Conservation (phyloP, 495 filamentous ascomycete genomes). For the Podospora appendiculata region DNA sequence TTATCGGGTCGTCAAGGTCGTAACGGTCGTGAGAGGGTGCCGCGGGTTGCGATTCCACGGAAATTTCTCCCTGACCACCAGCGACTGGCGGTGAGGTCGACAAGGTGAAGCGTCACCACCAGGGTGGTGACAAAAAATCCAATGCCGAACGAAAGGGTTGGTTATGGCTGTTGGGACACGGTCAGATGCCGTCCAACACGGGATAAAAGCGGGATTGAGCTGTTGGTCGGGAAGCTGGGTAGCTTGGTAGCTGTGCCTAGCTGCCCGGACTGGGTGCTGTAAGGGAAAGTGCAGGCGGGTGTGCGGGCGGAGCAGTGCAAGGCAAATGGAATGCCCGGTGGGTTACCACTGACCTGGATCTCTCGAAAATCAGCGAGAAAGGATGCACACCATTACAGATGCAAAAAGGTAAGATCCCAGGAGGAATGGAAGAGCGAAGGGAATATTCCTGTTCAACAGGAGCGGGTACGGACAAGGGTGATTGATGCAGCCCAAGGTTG, state of each 20-base stretch:
- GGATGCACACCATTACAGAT: constrained; percentile 9
- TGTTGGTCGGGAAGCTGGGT: background rate
- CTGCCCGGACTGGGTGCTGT: too few species aligned
- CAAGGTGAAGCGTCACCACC: constrained; percentile 41
- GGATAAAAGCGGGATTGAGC: background rate
- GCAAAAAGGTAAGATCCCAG: constrained; percentile 3
- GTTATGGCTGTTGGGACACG: constrained; percentile 3
- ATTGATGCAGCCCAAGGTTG: constrained; percentile 2
- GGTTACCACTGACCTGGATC: constrained; percentile 7
- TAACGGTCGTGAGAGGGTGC: constrained; percentile 32
- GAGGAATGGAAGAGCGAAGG: constrained; percentile 6
- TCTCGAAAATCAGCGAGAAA: constrained; percentile 3
- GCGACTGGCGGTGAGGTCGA: constrained; percentile 28
- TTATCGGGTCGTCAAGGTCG: constrained; percentile 34
- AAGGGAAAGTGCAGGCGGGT: too few species aligned
- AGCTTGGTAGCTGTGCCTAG: background rate
- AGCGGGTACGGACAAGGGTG: background rate
- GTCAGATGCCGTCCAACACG: constrained; percentile 3
- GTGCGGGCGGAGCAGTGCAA: too few species aligned
- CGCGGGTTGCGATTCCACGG: constrained; percentile 32
- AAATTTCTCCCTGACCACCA: constrained; percentile 29
- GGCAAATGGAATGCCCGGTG: too few species aligned
- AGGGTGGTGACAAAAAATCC: constrained; percentile 20
- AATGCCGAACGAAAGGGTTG: background rate
- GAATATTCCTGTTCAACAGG: constrained; percentile 6